These are phyloP conservation scores for Euphorbia tirucalli DNA, from an alignment of 345 rosid genomes.

Conservation along the genomic window DNA sequence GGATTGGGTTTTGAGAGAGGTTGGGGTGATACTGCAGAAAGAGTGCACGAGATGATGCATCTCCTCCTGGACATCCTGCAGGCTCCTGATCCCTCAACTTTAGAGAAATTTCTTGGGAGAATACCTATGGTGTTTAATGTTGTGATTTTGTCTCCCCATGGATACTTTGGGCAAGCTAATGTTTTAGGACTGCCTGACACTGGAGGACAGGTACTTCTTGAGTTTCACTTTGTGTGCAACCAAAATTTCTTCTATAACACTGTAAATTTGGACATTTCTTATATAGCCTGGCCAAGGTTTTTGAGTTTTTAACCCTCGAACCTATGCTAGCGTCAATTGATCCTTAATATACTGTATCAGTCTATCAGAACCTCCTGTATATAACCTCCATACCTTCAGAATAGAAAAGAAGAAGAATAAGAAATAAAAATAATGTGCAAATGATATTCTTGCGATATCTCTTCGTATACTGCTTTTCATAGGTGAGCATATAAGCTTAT, in stretches of 20 bases:
- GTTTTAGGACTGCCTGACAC: constrained; percentile 98
- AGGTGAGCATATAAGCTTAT: neutral
- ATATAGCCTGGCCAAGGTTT: neutral
- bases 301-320: neutral
- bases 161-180: constrained; percentile 99
- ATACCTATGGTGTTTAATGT: constrained; percentile 94
- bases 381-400: neutral
- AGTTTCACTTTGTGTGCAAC: neutral
- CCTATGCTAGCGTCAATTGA: neutral
- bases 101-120: constrained; percentile 94
- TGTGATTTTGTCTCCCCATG: constrained; percentile 93
- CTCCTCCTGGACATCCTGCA: constrained; percentile 91
- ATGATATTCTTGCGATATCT: neutral
- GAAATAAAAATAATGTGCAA: neutral
- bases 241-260: neutral
- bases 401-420: neutral
- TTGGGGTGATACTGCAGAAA: constrained; percentile 90
- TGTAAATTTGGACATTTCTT: neutral
- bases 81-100: constrained; percentile 90
- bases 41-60: constrained; percentile 75
- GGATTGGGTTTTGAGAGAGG: constrained; percentile 99
- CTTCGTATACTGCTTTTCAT: constrained; percentile 1
- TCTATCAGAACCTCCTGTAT: neutral
- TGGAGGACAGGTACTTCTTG: constrained; percentile 77
- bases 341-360: neutral